Conservation (phyloP, 192 early-diverging fungal species). For the Coemansia reversa region DNA sequence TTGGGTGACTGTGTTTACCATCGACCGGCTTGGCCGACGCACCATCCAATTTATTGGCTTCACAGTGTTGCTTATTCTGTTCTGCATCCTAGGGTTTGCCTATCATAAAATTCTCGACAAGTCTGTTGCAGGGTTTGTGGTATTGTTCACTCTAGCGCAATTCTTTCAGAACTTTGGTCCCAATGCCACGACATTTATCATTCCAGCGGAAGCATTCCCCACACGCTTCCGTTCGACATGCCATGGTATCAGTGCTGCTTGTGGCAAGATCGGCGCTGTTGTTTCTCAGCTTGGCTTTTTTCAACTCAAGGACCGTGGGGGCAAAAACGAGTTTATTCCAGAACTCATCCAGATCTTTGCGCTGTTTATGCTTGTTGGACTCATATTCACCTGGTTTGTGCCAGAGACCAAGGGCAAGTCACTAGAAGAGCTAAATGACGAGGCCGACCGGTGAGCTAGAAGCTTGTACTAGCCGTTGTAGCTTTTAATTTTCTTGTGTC, state of each 20-base stretch:
- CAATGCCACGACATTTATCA: constrained; percentile 86
- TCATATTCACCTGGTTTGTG: constrained; percentile 51
- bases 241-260: constrained; percentile 79
- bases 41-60: constrained; percentile 94
- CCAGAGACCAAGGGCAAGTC: constrained; percentile 56
- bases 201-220: constrained; percentile 81
- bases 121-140: constrained; percentile 60
- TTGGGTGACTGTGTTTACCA: constrained; percentile 88
- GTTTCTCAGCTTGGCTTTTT: constrained; percentile 71
- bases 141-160: constrained; percentile 59
- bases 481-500: not conserved
- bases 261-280: constrained; percentile 78
- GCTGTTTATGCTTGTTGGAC: constrained; percentile 72
- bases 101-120: constrained; percentile 64
- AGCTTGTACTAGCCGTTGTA: not conserved
- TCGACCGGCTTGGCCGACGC: constrained; percentile 89
- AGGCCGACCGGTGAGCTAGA: constrained; percentile 14
- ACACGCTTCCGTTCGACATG: constrained; percentile 77
- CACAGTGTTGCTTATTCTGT: constrained; percentile 70
- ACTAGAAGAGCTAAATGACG: constrained; percentile 52
- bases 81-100: constrained; percentile 70
- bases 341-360: constrained; percentile 72
- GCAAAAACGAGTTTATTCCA: constrained; percentile 60
- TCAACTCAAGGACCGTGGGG: constrained; percentile 69
- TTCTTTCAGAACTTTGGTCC: constrained; percentile 71